phyloP scores from a whole-genome alignment of 768 basidiomycete species.

The Tylopilus vinaceipallidus region DNA sequence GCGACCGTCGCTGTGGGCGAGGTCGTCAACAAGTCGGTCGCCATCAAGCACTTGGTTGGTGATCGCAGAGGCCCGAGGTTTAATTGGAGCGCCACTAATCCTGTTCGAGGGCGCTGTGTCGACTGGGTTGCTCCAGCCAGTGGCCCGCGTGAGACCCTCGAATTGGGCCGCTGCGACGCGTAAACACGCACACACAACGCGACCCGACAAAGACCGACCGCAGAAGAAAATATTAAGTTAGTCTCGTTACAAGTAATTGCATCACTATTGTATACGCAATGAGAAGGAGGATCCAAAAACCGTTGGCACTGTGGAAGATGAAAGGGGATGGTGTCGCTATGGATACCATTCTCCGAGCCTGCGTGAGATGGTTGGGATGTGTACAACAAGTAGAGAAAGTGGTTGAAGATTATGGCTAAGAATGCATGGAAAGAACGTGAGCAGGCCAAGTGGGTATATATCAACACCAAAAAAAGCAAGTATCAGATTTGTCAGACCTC shows the following conservation, averaged over 20 bases:
- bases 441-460: too few species aligned
- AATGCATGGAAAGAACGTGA: not conserved
- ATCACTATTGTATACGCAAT: constrained; percentile 5
- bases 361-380: constrained; percentile 7
- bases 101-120: too few species aligned
- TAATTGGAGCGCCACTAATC: too few species aligned
- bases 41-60: too few species aligned
- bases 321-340: constrained; percentile 5
- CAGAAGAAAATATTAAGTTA: too few species aligned
- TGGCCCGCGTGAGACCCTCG: not conserved
- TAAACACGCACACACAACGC: constrained; percentile 31
- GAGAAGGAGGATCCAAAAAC: too few species aligned
- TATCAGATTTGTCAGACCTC: constrained; percentile 9
- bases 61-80: too few species aligned
- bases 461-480: not conserved
- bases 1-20: constrained; percentile 32
- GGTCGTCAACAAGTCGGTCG: constrained; percentile 44
- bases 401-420: not conserved
- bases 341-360: constrained; percentile 7
- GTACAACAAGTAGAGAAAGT: constrained; percentile 1
- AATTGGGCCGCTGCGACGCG: constrained; percentile 12
- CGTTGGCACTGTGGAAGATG: too few species aligned
- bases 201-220: too few species aligned
- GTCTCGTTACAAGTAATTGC: too few species aligned
- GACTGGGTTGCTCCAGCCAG: too few species aligned